These are phyloP conservation scores for Aplosporella prunicola DNA, from an alignment of 2,329 filamentous ascomycete species.

Conservation along the genomic window DNA sequence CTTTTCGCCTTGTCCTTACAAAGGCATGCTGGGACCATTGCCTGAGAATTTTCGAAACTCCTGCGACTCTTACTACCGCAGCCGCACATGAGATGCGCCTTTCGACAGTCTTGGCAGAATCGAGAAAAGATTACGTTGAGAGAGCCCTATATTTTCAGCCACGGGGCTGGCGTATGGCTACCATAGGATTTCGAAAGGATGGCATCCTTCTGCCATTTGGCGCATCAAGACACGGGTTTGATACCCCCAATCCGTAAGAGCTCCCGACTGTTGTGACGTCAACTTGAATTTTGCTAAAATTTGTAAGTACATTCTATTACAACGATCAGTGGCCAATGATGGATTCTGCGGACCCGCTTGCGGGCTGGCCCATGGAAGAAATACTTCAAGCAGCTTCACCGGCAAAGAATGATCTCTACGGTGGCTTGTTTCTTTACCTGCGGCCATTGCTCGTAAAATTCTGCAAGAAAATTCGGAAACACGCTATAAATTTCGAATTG, in stretches of 20 bases:
- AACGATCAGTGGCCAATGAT: constrained; percentile 29
- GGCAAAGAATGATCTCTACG: constrained; percentile 30
- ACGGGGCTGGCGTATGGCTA: constrained; percentile 20
- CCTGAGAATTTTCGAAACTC: too few species aligned
- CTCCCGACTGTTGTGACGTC: too few species aligned
- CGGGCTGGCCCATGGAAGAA: constrained; percentile 28
- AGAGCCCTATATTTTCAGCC: constrained; percentile 17
- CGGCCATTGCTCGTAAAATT: constrained; percentile 23
- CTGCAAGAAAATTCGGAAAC: constrained; percentile 16
- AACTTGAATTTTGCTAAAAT: background rate
- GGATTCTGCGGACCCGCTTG: constrained; percentile 29
- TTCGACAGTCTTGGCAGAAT: constrained; percentile 19
- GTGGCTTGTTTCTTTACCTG: constrained; percentile 30
- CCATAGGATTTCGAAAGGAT: constrained; percentile 25
- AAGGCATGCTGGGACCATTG: constrained; percentile 26
- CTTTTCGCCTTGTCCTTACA: constrained; percentile 21
- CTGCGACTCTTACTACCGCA: too few species aligned
- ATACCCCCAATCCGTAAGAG: constrained; percentile 35
- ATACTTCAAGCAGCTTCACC: constrained; percentile 15
- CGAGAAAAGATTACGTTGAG: constrained; percentile 26
- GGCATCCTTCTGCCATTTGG: constrained; percentile 36
- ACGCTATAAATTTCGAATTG: constrained; percentile 21
- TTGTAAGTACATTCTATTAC: constrained; percentile 20
- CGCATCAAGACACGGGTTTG: constrained; percentile 21
- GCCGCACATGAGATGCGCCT: too few species aligned